Percentiles rank a stretch among this genome's conserved stretches.
phyloP scores from a whole-genome alignment of 805 yeast genomes.

The Yarrowia sp. region DNA sequence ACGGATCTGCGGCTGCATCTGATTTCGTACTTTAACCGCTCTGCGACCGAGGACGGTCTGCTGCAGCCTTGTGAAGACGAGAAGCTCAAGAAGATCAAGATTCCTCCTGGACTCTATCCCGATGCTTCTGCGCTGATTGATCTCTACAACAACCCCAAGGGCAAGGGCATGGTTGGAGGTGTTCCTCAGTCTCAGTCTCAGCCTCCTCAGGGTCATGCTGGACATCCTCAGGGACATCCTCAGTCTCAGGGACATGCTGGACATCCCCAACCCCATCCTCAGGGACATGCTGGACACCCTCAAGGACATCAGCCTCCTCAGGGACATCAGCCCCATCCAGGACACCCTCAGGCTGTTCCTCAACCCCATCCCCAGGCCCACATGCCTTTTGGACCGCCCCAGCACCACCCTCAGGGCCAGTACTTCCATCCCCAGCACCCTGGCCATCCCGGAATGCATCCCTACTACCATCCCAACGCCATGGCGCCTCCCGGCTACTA shows the following conservation, averaged over 20 bases:
- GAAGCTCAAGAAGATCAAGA: conserved; percentile 38
- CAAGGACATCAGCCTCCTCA: background rate
- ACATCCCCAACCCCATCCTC: background rate
- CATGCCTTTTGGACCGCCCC: background rate
- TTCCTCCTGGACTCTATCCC: conserved; percentile 44
- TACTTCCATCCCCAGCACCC: background rate
- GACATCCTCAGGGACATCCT: background rate
- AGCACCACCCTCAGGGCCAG: background rate
- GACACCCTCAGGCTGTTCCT: background rate
- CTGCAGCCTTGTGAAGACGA: conserved; percentile 49
- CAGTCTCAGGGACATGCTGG: background rate
- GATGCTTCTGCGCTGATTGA: conserved; percentile 34
- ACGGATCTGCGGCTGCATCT: conserved; percentile 57
- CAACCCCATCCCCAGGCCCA: background rate
- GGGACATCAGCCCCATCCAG: background rate
- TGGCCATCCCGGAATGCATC: background rate
- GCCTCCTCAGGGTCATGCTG: background rate
- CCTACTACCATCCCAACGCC: background rate
- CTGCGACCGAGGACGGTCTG: conserved; percentile 38
- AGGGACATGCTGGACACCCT: background rate
- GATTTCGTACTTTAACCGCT: conserved; percentile 51
- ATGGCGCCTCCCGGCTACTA: conserved; percentile 15
- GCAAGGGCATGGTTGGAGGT: background rate
- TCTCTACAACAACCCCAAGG: conserved; percentile 26
- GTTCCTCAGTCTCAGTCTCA: no score